Evolutionary conservation across 75 land plant genomes (phyloP), one percentile per base, ranked within the genome.

Genomic region (Cryptomeria japonica): DNA sequence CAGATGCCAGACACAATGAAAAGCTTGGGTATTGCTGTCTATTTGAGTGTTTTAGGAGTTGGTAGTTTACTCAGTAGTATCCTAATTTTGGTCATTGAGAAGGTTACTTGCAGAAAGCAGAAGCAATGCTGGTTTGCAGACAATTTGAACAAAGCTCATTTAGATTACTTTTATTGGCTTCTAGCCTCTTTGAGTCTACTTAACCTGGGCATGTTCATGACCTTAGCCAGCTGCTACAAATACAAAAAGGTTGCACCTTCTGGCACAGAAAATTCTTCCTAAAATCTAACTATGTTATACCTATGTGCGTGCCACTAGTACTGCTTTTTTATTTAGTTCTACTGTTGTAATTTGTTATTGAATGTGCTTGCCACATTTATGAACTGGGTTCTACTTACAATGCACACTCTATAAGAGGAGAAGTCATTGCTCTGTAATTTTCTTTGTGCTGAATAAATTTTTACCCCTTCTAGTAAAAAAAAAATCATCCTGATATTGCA

Each of bases 1-100:
- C 95, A 96, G 86, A 97, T 96, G 68, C 99, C 98, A 34, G 88
- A 88, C 7, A 92, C 90, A 41, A 95, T 98, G 95, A 93, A 95
- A 72, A 96, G 95, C 44, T 89, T 96, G 53, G 99, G 96, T 4
- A 94, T 44, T 96, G 97, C 95, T 1, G 84, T 98, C 4, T 95
- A 93, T 84, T 88, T 94, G 25, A 96, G 95, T 68, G 95, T 96
- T 8, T 91, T 95, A 39, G 97, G 97, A 0, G 95, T 95, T 39
- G 98, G 98, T 6, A 95, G 96, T 86, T 95, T 96, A 73, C 4
- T 96, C 36, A 95, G 97, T 80, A 94, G 93, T 39, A 8, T 95
- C 1, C 64, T 95, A 49, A 93, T 96, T 55, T 86, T 93, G 0
- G 80, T 88, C 1, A 80, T 93, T 13, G 96, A 95, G 39, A 70